These are phyloP conservation scores for Astrocystis sublimbata DNA, from an alignment of 495 filamentous ascomycete genomes.

Conservation along the genomic window DNA sequence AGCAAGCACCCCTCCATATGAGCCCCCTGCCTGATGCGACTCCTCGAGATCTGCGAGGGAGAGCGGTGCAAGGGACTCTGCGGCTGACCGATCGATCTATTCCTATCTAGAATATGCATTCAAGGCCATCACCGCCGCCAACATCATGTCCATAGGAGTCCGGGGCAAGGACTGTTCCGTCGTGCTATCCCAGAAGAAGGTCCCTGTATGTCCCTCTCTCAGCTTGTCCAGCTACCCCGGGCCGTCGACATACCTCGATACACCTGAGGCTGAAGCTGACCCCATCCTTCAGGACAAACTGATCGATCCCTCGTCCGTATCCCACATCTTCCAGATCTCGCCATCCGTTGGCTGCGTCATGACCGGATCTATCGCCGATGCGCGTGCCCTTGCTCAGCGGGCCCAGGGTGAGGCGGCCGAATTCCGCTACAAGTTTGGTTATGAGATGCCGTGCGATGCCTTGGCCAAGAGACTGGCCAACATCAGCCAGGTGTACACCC, in stretches of 20 bases:
- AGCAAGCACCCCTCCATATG: slow-evolving; percentile 2
- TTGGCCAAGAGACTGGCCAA: slow-evolving; percentile 95
- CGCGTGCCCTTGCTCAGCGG: slow-evolving; percentile 84
- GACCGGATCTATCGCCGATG: slow-evolving; percentile 98
- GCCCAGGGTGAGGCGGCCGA: slow-evolving; percentile 95
- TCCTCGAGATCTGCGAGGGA: slow-evolving; percentile 3
- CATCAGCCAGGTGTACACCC: slow-evolving; percentile 98
- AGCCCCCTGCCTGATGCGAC: neutral
- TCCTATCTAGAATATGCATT: slow-evolving; percentile 89
- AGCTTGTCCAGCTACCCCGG: slow-evolving; percentile 20
- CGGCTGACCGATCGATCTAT: slow-evolving; percentile 32
- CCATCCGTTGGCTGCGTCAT: slow-evolving; percentile 97
- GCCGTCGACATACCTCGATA: too few relatives aligned
- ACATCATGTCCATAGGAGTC: slow-evolving; percentile 96
- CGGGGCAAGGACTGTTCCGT: slow-evolving; percentile 96
- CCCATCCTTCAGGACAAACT: slow-evolving; percentile 78
- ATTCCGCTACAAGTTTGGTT: slow-evolving; percentile 97
- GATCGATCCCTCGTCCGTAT: slow-evolving; percentile 95
- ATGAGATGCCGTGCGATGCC: slow-evolving; percentile 99
- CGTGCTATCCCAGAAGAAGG: slow-evolving; percentile 98
- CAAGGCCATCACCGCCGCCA: slow-evolving; percentile 98
- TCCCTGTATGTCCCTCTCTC: slow-evolving; percentile 71
- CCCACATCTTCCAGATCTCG: slow-evolving; percentile 95
- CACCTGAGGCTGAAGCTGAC: slow-evolving; percentile 36
- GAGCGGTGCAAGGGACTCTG: slow-evolving; percentile 12